Evolutionary conservation across 1,284 basidiomycete species (phyloP).

Genomic region (Puccinia coronata): DNA sequence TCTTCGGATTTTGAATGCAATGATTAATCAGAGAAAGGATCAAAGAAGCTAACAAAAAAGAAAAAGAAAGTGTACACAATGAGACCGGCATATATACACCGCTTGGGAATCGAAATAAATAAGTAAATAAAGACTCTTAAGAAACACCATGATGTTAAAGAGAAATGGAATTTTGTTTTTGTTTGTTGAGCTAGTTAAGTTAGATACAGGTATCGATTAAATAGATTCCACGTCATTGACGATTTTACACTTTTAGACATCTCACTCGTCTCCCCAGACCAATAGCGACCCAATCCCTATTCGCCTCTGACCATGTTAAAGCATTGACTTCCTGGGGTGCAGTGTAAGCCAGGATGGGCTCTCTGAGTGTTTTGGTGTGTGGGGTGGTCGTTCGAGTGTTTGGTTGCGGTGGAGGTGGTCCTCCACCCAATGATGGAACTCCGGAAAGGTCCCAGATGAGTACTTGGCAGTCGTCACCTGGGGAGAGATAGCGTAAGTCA

Average conservation of each 20-base stretch:
- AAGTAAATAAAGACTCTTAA: neutral
- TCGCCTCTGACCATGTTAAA: conserved; percentile 68
- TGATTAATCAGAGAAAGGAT: neutral
- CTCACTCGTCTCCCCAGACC: conserved; percentile 80
- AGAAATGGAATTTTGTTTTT: neutral
- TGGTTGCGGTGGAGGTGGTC: conserved; percentile 66
- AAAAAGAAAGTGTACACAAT: neutral
- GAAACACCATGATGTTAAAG: neutral
- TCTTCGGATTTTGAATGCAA: conserved; percentile 1
- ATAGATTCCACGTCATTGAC: neutral
- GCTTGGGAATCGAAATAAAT: neutral
- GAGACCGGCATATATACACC: conserved; percentile 2
- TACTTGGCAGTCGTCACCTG: conserved; percentile 87
- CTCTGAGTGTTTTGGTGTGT: conserved; percentile 63
- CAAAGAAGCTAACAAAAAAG: neutral
- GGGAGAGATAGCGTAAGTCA: neutral
- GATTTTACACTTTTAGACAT: conserved; percentile 71
- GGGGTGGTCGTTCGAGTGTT: conserved; percentile 41
- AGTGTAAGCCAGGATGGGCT: conserved; percentile 79
- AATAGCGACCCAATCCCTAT: conserved; percentile 85
- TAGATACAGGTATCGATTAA: conserved; percentile 12
- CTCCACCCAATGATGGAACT: conserved; percentile 66
- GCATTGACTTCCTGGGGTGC: conserved; percentile 78
- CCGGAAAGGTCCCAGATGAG: conserved; percentile 77
- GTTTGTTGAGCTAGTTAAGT: neutral